phyloP scores from a whole-genome alignment of 257 asterid species.

The Solanum pennellii region DNA sequence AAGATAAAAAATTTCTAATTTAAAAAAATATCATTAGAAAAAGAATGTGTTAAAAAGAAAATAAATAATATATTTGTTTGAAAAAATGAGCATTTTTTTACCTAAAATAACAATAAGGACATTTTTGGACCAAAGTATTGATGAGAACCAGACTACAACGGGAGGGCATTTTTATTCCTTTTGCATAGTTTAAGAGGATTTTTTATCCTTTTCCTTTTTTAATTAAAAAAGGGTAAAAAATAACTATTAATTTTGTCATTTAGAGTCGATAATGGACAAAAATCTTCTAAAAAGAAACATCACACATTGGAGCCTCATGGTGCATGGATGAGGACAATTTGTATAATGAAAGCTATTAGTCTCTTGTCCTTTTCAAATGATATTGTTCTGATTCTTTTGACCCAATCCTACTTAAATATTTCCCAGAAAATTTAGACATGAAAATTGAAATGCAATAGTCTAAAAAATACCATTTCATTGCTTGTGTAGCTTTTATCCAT shows the following conservation, averaged over 20 bases:
- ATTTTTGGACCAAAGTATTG: no score
- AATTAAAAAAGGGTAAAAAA: rapidly evolving
- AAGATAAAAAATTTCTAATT: no score
- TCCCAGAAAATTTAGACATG: neutral
- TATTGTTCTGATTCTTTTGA: neutral
- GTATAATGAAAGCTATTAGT: neutral
- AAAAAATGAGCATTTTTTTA: no score
- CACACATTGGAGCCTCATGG: neutral
- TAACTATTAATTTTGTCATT: no score
- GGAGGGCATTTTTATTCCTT: no score
- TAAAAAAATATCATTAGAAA: no score
- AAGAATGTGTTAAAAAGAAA: no score
- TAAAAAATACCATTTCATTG: neutral
- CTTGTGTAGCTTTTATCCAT: neutral
- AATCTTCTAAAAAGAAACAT: neutral
- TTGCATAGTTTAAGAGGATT: rapidly evolving
- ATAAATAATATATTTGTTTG: no score
- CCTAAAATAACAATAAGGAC: no score
- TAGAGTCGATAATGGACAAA: no score
- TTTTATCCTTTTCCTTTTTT: no score
- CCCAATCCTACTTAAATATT: neutral
- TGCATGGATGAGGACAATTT: neutral
- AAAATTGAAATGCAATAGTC: neutral
- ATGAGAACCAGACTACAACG: no score
- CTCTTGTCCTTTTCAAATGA: neutral